A percentile compares a stretch with the other conserved stretches of the same genome.
Conservation (phyloP, 2,329 filamentous ascomycete genomes). For the Coniosporium tulheliwenetii region DNA sequence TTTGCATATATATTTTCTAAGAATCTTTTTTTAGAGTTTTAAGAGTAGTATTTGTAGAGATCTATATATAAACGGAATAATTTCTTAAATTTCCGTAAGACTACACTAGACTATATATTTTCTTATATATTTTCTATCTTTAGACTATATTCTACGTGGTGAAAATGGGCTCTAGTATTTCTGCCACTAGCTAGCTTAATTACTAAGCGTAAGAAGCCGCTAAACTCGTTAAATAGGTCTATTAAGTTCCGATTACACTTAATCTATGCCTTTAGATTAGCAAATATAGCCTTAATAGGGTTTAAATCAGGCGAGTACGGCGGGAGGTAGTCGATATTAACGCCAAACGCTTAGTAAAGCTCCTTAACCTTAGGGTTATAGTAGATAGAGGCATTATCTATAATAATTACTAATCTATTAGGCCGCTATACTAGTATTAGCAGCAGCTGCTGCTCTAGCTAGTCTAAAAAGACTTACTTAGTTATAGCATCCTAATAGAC, state of each 20-base stretch:
- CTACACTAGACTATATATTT: no score
- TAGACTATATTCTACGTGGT: neutral
- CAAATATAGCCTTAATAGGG: conserved; percentile 6
- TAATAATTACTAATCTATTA: neutral
- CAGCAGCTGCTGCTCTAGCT: no score
- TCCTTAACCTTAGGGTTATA: conserved; percentile 1
- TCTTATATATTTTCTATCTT: no score
- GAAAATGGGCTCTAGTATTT: neutral
- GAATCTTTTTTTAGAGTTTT: no score
- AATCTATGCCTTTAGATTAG: conserved; percentile 12
- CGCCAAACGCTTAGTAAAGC: conserved; percentile 3
- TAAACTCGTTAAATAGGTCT: conserved; percentile 3
- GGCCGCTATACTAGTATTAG: no score
- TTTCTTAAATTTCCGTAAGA: no score
- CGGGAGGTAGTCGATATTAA: conserved; percentile 3
- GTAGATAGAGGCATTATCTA: conserved; percentile 2
- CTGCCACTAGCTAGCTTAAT: neutral
- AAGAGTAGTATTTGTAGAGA: no score
- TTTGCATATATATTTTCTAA: no score
- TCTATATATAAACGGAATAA: no score
- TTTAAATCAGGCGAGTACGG: conserved; percentile 7
- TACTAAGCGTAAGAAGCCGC: conserved; percentile 1
- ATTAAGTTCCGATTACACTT: conserved; percentile 3
- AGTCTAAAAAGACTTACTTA: no score
- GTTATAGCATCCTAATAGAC: no score